Base-by-base conservation (phyloP, 495 filamentous ascomycete genomes). In the Daldinia vernicosa region DNA sequence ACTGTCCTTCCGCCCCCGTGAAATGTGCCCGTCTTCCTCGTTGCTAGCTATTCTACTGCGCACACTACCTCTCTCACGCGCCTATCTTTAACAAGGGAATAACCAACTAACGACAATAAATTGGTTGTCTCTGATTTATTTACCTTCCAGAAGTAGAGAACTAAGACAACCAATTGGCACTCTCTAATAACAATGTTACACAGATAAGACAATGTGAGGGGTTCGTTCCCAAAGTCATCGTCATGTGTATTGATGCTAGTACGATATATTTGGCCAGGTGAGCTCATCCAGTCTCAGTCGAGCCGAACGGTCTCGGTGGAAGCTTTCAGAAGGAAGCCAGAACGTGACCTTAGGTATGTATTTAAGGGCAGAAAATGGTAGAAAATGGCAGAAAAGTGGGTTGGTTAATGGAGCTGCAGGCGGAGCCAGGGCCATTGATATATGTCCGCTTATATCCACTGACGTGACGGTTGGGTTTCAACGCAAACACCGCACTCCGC, bases 121-220 rank as follows among this genome's bases (percentile, higher is more conserved):
- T 12, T 24, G 43, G 43, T 47, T 12, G 17, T 47, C 19, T 47
- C 17, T 22, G 9, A 47, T 19, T 12, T 19, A 24, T 9, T 24
- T 19, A 47, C 43, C 43, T 47, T 47, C 43, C 43, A 47, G 17
- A 47, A 22, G 43, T 47, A 47, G 43, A 47, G 4, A 47, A 47
- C 43, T 47, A 11, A 47, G 43, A 47, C 43, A 47, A 12, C 24
- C 43, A 24, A 47, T 24, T 47, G 19, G 9, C 43, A 19, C 19
- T 22, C 17, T 22, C 7, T 47, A 47, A 22, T 47, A 47, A 24
- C 22, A 1, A 47, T 22, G 43, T 47, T 12, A 47, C 43, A 47
- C 43, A 47, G 43, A 47, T 47, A 47, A 47, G 43, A 47, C 43
- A 47, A 47, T 24, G 43, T 47, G 43, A 47, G 43, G 43, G 43